Evolutionary conservation across 345 rosid genomes (phyloP).

Genomic region (Trapa bicornis): DNA sequence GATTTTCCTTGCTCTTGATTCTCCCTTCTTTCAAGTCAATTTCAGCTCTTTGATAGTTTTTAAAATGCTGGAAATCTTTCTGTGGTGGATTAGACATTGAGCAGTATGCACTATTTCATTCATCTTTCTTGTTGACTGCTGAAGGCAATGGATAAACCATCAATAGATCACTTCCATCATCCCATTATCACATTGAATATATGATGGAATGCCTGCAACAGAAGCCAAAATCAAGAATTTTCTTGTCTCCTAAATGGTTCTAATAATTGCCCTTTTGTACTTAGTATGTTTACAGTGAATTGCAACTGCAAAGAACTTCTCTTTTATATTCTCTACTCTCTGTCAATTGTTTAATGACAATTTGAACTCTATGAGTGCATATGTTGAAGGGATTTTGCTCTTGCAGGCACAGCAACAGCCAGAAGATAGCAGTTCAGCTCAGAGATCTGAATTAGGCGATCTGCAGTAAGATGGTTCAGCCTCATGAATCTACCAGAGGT

Average conservation of each 20-base stretch:
- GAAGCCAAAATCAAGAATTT: not conserved
- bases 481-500: conserved; percentile 59
- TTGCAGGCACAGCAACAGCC: not conserved
- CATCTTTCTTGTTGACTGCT: too few species aligned
- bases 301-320: not conserved
- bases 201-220: not conserved
- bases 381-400: not conserved
- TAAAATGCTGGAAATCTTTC: not conserved
- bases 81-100: not conserved
- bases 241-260: not conserved
- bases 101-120: not conserved
- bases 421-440: conserved; percentile 1
- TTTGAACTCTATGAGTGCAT: not conserved
- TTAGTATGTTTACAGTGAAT: not conserved
- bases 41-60: not conserved
- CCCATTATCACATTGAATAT: not conserved
- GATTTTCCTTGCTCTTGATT: not conserved
- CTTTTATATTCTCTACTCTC: not conserved
- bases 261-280: not conserved
- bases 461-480: conserved; percentile 49
- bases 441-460: not conserved
- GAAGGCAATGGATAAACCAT: too few species aligned
- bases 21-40: not conserved
- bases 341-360: not conserved
- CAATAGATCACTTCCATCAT: too few species aligned